These are phyloP conservation scores for Bryum argenteum DNA, from an alignment of 225 moss, liverwort and hornwort genomes.

Conservation along the genomic window DNA sequence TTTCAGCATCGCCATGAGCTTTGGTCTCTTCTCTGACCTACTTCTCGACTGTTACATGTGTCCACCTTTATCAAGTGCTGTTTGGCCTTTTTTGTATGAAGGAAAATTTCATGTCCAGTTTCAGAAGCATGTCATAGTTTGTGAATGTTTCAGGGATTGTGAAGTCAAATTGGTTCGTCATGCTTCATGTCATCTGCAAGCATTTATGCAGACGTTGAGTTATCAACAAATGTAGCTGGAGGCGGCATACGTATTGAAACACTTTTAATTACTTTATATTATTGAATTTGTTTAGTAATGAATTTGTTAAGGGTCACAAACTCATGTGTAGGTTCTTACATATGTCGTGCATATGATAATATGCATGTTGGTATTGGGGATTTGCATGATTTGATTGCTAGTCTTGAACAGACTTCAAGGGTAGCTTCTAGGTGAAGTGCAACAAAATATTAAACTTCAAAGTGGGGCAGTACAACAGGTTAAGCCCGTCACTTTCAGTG, in stretches of 20 bases:
- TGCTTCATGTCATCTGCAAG: conserved; percentile 99
- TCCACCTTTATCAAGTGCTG: not conserved
- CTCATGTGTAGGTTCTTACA: not conserved
- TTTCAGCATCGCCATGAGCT: conserved; percentile 92
- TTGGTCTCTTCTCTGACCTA: conserved; percentile 51
- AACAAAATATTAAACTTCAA: not conserved
- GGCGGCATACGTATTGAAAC: not conserved
- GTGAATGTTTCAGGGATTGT: conserved; percentile 68
- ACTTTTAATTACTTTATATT: not conserved
- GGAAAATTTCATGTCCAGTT: not conserved
- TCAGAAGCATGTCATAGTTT: not conserved
- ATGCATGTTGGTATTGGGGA: conserved; percentile 95
- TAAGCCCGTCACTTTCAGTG: no score
- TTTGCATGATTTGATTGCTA: conserved; percentile 76
- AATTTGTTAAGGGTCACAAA: not conserved
- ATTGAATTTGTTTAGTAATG: not conserved
- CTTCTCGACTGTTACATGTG: conserved; percentile 16
- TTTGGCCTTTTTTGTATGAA: not conserved
- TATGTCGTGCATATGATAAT: conserved; percentile 9
- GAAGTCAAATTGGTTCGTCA: conserved; percentile 80
- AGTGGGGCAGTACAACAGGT: not conserved
- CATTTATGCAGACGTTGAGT: conserved; percentile 74
- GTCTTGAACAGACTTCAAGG: conserved; percentile 69
- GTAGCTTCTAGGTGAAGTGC: conserved; percentile 26
- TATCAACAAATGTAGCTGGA: not conserved